Conservation (phyloP, 495 filamentous ascomycete genomes). For the Podospora pseudopauciseta region DNA sequence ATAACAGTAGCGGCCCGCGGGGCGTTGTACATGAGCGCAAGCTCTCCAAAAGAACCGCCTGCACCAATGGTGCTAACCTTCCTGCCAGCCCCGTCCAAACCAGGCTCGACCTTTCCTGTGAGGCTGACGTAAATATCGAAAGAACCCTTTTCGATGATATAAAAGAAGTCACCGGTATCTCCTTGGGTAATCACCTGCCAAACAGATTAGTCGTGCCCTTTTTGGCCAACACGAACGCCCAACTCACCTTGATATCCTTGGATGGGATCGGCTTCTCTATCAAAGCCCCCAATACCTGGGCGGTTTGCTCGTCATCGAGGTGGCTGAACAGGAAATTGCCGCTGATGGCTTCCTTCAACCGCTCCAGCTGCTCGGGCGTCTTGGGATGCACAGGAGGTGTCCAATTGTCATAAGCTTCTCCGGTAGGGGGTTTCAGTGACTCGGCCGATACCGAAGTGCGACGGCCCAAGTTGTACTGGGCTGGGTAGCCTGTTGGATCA, state of each 20-base stretch:
- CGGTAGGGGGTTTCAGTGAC: slow-evolving; percentile 77
- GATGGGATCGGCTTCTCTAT: slow-evolving; percentile 94
- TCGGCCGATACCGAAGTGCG: slow-evolving; percentile 97
- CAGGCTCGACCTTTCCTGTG: slow-evolving; percentile 73
- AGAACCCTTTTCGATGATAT: slow-evolving; percentile 84
- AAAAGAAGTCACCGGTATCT: slow-evolving; percentile 95
- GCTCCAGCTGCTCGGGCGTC: slow-evolving; percentile 69
- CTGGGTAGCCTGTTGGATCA: slow-evolving; percentile 71
- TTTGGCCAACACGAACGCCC: neutral
- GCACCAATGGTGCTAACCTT: slow-evolving; percentile 80
- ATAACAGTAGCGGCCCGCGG: slow-evolving; percentile 95
- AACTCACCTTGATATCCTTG: slow-evolving; percentile 76
- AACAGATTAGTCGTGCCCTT: neutral
- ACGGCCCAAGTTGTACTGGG: slow-evolving; percentile 87
- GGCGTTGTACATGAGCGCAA: slow-evolving; percentile 98
- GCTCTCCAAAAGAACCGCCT: slow-evolving; percentile 94
- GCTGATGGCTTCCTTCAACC: slow-evolving; percentile 77
- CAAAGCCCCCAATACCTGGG: slow-evolving; percentile 82
- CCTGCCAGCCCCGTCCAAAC: slow-evolving; percentile 76
- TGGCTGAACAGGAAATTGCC: slow-evolving; percentile 93
- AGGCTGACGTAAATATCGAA: slow-evolving; percentile 91
- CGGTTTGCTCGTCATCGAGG: slow-evolving; percentile 85
- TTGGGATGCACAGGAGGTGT: slow-evolving; percentile 80
- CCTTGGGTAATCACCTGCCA: slow-evolving; percentile 84
- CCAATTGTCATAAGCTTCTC: slow-evolving; percentile 83